These are phyloP conservation scores for Picea sitchensis DNA, from an alignment of 75 land plant genomes.

Conservation along the genomic window DNA sequence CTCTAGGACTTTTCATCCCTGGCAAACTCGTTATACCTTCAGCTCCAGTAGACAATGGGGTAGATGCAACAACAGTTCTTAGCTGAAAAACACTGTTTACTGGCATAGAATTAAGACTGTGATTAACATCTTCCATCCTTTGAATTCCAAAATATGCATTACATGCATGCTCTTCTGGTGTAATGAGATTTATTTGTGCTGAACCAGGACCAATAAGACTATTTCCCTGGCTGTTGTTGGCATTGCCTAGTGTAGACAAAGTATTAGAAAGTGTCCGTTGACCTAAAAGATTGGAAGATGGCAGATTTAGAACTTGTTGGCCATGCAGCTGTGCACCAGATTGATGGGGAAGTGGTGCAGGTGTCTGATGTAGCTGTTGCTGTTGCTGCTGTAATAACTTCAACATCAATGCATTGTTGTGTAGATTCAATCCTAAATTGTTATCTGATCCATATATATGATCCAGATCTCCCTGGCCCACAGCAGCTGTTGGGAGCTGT, in stretches of 20 bases:
- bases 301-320: neutral
- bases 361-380: constrained; percentile 5
- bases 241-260: neutral
- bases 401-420: constrained; percentile 23
- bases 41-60: neutral
- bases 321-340: neutral
- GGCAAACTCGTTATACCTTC: neutral
- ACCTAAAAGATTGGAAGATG: neutral
- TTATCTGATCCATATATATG: constrained; percentile 13
- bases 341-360: neutral
- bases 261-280: neutral
- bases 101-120: neutral
- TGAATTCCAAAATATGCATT: constrained; percentile 4
- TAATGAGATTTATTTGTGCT: neutral
- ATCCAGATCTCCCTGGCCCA: constrained; percentile 1
- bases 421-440: constrained; percentile 5
- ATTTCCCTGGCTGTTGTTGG: neutral
- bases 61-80: neutral
- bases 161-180: constrained; percentile 3
- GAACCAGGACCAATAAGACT: neutral
- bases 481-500: constrained; percentile 13
- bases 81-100: neutral
- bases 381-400: constrained; percentile 6
- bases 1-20: neutral
- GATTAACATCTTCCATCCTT: neutral